Evolutionary conservation across 768 basidiomycete species (phyloP).

Genomic region (Suillus occidentalis): DNA sequence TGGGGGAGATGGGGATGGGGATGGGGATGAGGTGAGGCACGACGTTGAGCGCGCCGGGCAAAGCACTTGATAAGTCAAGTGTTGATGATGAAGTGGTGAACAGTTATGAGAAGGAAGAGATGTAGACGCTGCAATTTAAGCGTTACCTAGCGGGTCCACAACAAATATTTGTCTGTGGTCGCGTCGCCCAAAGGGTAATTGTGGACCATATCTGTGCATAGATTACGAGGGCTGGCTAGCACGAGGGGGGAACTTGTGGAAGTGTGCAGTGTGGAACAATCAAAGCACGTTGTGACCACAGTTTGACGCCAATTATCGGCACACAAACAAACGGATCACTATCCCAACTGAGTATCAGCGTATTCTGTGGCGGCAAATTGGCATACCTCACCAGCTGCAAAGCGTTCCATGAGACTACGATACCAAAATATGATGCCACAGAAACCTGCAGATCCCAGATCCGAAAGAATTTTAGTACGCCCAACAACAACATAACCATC

Average conservation of each 20-base stretch:
- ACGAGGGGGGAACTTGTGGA: no score
- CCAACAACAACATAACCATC: neutral
- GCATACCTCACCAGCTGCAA: neutral
- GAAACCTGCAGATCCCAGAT: neutral
- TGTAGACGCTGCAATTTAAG: no score
- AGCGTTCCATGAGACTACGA: no score
- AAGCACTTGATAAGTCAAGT: neutral
- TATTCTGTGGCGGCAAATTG: neutral
- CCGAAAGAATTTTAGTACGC: neutral
- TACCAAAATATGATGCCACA: neutral
- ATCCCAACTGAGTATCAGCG: neutral
- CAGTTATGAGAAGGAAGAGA: no score
- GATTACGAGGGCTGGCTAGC: no score
- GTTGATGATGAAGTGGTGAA: neutral
- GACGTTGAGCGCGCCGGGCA: neutral
- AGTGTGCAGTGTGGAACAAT: no score
- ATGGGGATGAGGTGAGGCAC: neutral
- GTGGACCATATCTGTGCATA: no score
- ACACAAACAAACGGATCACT: neutral
- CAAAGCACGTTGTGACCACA: no score
- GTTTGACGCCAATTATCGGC: neutral
- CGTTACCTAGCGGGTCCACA: no score
- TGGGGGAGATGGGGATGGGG: no score
- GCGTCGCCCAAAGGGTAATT: no score
- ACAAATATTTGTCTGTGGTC: no score